Conservation (phyloP, 495 filamentous ascomycete species). For the Articulospora tetracladia region DNA sequence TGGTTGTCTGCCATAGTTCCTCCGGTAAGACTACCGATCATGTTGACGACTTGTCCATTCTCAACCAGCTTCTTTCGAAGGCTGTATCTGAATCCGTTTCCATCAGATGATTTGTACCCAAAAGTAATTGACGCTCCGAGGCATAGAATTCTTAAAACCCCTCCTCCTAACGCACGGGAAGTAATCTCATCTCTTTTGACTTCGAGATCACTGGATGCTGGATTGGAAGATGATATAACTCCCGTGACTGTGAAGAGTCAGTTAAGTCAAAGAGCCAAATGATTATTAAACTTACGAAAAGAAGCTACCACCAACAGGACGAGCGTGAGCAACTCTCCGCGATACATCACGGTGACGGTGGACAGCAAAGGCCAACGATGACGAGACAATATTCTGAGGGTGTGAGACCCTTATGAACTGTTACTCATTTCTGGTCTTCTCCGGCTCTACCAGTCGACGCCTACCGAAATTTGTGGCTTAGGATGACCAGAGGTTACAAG, state of each 20-base stretch:
- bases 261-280: background rate
- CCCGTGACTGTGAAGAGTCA: background rate
- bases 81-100: slow-evolving; percentile 34
- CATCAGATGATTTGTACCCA: slow-evolving; percentile 35
- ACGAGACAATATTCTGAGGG: background rate
- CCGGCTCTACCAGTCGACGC: background rate
- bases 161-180: background rate
- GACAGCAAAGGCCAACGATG: background rate
- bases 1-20: slow-evolving; percentile 50
- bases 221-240: background rate
- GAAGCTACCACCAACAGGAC: background rate
- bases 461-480: background rate
- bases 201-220: background rate
- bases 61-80: slow-evolving; percentile 27
- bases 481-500: background rate
- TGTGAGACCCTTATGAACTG: background rate
- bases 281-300: background rate
- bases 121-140: slow-evolving; percentile 54
- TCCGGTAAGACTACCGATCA: slow-evolving; percentile 41
- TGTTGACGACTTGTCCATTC: slow-evolving; percentile 38
- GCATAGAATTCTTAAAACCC: slow-evolving; percentile 37
- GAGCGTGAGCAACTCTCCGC: background rate
- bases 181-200: background rate
- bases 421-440: background rate
- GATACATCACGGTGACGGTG: background rate